These are phyloP conservation scores for Fusarium solani-melongenae DNA, from an alignment of 2,329 filamentous ascomycete species.

Conservation along the genomic window DNA sequence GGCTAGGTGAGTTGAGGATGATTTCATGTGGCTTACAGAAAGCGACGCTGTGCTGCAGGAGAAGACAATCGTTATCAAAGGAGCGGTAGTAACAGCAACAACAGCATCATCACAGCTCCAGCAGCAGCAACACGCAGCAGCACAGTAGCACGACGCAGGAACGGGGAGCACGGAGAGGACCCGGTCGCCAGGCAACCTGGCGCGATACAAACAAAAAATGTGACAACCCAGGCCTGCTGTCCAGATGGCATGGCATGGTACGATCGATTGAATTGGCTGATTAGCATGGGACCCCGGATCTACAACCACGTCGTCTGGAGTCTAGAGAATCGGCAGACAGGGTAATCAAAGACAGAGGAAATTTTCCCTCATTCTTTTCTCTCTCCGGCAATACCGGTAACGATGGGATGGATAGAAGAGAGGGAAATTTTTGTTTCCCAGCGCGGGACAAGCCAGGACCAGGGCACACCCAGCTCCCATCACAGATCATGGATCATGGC, in stretches of 20 bases:
- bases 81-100: not conserved
- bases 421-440: slow-evolving; percentile 17
- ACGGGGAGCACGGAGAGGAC: slow-evolving; percentile 25
- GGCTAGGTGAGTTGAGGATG: slow-evolving; percentile 15
- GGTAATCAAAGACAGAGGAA: slow-evolving; percentile 7
- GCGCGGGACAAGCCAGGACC: slow-evolving; percentile 25
- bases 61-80: not conserved
- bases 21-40: slow-evolving; percentile 18
- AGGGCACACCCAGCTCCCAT: slow-evolving; percentile 17
- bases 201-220: slow-evolving; percentile 16
- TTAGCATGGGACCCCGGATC: slow-evolving; percentile 40
- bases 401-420: not conserved
- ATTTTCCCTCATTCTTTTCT: not conserved
- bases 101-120: not conserved
- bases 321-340: slow-evolving; percentile 18
- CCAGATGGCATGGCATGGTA: slow-evolving; percentile 21
- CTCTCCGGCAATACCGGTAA: slow-evolving; percentile 8
- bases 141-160: slow-evolving; percentile 20
- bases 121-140: not conserved
- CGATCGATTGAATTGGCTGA: slow-evolving; percentile 34
- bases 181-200: slow-evolving; percentile 22
- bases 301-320: slow-evolving; percentile 22
- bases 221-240: not conserved
- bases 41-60: slow-evolving; percentile 8
- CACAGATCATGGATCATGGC: slow-evolving; percentile 18